Conservation (phyloP, 2,329 filamentous ascomycete species). For the Purpureocillium takamizusanense region DNA sequence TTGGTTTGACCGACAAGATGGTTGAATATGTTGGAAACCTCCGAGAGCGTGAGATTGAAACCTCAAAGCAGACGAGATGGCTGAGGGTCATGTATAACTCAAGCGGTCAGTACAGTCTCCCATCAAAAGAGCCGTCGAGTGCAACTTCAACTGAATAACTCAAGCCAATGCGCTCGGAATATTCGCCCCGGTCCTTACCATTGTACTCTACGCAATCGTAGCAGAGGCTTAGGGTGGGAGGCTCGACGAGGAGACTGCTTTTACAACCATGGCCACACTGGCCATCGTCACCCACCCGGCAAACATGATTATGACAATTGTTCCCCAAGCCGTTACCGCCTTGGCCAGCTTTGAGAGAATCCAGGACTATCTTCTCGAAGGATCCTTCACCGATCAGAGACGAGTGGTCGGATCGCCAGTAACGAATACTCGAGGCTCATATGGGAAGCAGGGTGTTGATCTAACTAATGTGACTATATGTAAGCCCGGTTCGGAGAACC, state of each 20-base stretch:
- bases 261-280: conserved; percentile 29
- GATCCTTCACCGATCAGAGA: conserved; percentile 5
- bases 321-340: conserved; percentile 22
- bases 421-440: neutral
- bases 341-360: conserved; percentile 27
- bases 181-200: conserved; percentile 28
- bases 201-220: conserved; percentile 24
- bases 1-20: conserved; percentile 10
- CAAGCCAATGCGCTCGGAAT: conserved; percentile 33
- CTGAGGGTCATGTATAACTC: conserved; percentile 30
- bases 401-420: conserved; percentile 11
- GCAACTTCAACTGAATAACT: too few species aligned
- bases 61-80: conserved; percentile 25
- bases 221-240: conserved; percentile 8
- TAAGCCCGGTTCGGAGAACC: conserved; percentile 3
- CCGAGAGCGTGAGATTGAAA: conserved; percentile 19
- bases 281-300: conserved; percentile 29
- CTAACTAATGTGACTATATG: too few species aligned
- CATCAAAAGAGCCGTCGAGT: too few species aligned
- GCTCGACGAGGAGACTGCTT: conserved; percentile 26
- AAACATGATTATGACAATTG: conserved; percentile 33
- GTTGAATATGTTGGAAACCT: conserved; percentile 19
- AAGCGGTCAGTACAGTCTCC: conserved; percentile 20
- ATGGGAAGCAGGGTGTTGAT: too few species aligned
- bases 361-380: conserved; percentile 21